Evolutionary conservation across 352 stramenopile genomes (phyloP).

Genomic region (Globisporangium mamillatum): DNA sequence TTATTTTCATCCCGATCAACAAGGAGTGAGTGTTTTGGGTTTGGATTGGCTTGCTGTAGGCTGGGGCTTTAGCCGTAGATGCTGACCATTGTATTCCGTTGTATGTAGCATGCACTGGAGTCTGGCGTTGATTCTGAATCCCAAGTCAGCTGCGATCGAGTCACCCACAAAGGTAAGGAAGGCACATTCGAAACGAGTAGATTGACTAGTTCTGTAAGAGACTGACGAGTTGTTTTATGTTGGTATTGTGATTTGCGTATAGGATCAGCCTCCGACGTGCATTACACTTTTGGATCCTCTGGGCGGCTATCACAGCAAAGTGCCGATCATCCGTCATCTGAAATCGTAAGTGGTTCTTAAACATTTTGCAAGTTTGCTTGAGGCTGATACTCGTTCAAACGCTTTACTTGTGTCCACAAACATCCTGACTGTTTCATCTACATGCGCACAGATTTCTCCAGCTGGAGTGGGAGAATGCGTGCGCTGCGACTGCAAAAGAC

Average conservation of each 20-base stretch:
- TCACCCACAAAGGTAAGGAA: conserved; percentile 22
- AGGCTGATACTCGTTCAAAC: background rate
- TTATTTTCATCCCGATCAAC: conserved; percentile 89
- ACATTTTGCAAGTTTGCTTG: background rate
- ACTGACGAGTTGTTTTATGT: background rate
- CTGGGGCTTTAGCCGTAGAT: background rate
- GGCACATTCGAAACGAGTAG: background rate
- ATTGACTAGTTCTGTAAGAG: background rate
- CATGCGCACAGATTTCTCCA: conserved; percentile 38
- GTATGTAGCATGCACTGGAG: conserved; percentile 77
- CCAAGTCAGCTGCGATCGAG: conserved; percentile 36
- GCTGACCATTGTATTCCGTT: conserved; percentile 13
- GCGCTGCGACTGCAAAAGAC: conserved; percentile 10
- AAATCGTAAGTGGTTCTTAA: conserved; percentile 34
- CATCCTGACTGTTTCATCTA: background rate
- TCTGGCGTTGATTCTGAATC: conserved; percentile 77
- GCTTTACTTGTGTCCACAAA: background rate
- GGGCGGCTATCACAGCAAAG: conserved; percentile 62
- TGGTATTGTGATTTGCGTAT: background rate
- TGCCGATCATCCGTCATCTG: conserved; percentile 53
- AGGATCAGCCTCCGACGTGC: conserved; percentile 44
- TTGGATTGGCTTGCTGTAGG: background rate
- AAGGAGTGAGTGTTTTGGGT: conserved; percentile 53
- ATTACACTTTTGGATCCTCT: conserved; percentile 73
- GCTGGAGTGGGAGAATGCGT: conserved; percentile 47